Evolutionary conservation across 768 basidiomycete species (phyloP).

Genomic region (Boletus rubroflammeus): DNA sequence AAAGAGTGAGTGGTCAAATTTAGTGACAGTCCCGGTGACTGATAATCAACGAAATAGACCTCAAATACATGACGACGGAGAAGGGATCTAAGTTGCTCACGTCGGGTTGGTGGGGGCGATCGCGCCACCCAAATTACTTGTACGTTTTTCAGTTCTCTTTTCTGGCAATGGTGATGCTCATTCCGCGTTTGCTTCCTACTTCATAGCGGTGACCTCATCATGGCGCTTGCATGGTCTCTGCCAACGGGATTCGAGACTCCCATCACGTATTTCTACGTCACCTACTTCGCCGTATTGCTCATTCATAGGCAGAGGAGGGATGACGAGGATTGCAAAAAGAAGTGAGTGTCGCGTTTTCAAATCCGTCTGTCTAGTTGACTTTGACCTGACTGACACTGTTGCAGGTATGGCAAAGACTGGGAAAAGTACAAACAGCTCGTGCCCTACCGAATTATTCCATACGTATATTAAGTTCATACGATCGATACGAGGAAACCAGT

Average conservation of each 20-base stretch:
- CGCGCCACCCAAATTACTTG: constrained; percentile 92
- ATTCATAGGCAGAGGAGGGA: constrained; percentile 88
- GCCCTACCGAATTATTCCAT: constrained; percentile 82
- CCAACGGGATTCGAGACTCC: constrained; percentile 91
- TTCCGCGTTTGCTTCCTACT: background rate
- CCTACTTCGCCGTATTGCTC: constrained; percentile 86
- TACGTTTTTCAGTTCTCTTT: constrained; percentile 31
- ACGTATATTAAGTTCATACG: constrained; percentile 53
- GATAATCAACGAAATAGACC: constrained; percentile 44
- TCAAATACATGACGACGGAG: constrained; percentile 74
- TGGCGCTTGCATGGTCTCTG: constrained; percentile 90
- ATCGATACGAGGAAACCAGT: background rate
- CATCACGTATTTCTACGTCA: constrained; percentile 92
- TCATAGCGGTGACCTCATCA: constrained; percentile 75
- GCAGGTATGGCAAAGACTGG: constrained; percentile 93
- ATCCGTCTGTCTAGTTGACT: background rate
- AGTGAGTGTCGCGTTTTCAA: constrained; percentile 48
- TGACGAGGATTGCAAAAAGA: constrained; percentile 86
- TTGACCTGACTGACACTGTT: background rate
- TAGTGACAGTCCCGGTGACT: background rate
- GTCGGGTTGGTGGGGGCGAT: constrained; percentile 97
- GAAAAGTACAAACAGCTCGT: constrained; percentile 83
- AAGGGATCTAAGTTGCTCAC: constrained; percentile 88
- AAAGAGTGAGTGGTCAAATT: constrained; percentile 58
- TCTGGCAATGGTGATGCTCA: background rate